phyloP scores from a whole-genome alignment of 352 stramenopile genomes.

The Phytophthora pisi region DNA sequence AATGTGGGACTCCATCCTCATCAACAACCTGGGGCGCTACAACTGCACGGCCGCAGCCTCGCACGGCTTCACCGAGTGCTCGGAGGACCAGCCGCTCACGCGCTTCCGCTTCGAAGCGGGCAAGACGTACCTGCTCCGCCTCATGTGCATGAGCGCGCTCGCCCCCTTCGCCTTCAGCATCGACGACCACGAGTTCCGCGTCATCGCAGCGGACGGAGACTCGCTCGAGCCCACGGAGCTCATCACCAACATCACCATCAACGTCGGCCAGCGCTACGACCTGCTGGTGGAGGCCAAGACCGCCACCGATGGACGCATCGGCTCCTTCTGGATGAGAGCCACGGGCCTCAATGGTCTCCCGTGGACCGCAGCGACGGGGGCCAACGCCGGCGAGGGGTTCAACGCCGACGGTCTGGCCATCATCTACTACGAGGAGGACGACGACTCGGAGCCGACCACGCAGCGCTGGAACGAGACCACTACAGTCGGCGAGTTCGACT shows the following conservation, averaged over 20 bases:
- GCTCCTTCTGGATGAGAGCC: conserved; percentile 34
- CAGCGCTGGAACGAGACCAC: conserved; percentile 7
- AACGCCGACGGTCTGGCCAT: conserved; percentile 31
- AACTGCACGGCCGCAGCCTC: conserved; percentile 26
- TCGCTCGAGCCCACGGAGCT: conserved; percentile 19
- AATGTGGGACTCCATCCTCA: conserved; percentile 36
- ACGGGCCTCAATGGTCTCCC: conserved; percentile 25
- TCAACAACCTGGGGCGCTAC: conserved; percentile 37
- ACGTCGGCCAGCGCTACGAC: conserved; percentile 36
- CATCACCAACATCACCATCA: conserved; percentile 28
- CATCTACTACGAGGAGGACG: conserved; percentile 13
- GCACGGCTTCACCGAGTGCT: conserved; percentile 16
- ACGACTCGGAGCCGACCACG: conserved; percentile 11
- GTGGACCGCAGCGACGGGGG: conserved; percentile 17
- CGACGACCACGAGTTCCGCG: conserved; percentile 33
- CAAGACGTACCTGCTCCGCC: conserved; percentile 36
- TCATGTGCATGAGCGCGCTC: conserved; percentile 33
- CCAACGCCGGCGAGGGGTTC: conserved; percentile 18
- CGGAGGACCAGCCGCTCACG: conserved; percentile 16
- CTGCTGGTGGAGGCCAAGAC: conserved; percentile 31
- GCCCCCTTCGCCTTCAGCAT: conserved; percentile 40
- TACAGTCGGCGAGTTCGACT: conserved; percentile 36
- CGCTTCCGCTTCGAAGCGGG: conserved; percentile 25
- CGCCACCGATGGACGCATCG: conserved; percentile 1
- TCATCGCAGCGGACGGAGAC: conserved; percentile 33